phyloP scores from a whole-genome alignment of 768 basidiomycete species.

The Mycena belliarum region DNA sequence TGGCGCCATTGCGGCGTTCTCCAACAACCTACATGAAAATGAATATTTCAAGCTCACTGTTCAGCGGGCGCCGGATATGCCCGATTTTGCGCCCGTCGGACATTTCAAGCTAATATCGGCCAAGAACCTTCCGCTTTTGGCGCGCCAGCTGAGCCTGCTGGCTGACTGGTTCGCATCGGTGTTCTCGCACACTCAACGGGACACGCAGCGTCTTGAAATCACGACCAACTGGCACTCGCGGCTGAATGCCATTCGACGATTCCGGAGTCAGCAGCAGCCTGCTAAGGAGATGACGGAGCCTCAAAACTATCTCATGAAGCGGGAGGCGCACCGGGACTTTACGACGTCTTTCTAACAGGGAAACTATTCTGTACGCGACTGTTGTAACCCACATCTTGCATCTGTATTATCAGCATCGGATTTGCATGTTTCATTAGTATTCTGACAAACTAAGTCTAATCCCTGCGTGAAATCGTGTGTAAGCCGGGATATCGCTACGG shows the following conservation, averaged over 20 bases:
- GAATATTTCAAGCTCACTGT: conserved; percentile 96
- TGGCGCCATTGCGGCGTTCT: conserved; percentile 82
- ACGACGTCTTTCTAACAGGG: conserved; percentile 47
- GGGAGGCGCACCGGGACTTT: conserved; percentile 59
- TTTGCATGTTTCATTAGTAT: too few relatives aligned
- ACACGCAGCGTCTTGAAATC: conserved; percentile 72
- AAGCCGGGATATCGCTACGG: too few relatives aligned
- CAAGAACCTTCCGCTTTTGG: conserved; percentile 79
- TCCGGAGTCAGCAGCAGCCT: conserved; percentile 45
- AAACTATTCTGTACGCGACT: conserved; percentile 11
- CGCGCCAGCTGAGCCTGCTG: conserved; percentile 84
- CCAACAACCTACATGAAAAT: conserved; percentile 81
- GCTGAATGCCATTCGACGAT: conserved; percentile 76
- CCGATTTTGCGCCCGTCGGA: conserved; percentile 91
- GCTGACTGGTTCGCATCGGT: conserved; percentile 91
- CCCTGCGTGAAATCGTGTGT: too few relatives aligned
- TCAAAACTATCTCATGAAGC: conserved; percentile 48
- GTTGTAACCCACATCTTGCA: conserved; percentile 22
- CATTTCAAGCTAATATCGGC: conserved; percentile 94
- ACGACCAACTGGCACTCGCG: conserved; percentile 89
- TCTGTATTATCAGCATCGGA: conserved; percentile 20
- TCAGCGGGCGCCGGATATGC: conserved; percentile 87
- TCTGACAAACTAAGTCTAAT: too few relatives aligned
- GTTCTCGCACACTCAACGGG: conserved; percentile 71
- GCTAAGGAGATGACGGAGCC: conserved; percentile 24